phyloP scores from a whole-genome alignment of 345 rosid genomes.

The Brassica nigra region DNA sequence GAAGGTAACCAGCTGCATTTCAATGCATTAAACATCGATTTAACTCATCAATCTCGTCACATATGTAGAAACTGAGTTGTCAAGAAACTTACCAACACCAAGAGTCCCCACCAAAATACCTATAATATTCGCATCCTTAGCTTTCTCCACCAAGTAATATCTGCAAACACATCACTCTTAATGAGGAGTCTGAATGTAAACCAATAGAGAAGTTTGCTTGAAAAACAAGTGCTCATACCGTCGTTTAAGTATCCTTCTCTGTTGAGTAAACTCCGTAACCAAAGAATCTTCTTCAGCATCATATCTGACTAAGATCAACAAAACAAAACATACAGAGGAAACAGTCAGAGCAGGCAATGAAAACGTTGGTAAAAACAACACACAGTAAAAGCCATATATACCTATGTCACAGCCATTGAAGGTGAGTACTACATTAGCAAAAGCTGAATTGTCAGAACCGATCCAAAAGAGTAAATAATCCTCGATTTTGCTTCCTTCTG shows the following conservation, averaged over 20 bases:
- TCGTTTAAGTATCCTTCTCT: constrained; percentile 75
- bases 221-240: constrained; percentile 52
- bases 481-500: constrained; percentile 64
- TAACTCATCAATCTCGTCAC: constrained; percentile 4
- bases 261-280: constrained; percentile 76
- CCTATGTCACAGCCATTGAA: constrained; percentile 88
- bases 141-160: constrained; percentile 93
- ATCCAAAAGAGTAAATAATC: constrained; percentile 76
- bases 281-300: constrained; percentile 64
- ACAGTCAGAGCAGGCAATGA: not conserved
- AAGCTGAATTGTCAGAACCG: constrained; percentile 78
- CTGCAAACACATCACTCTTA: constrained; percentile 47
- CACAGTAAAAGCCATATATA: constrained; percentile 31
- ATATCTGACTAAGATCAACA: constrained; percentile 76
- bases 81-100: constrained; percentile 75
- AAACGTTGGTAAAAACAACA: not conserved
- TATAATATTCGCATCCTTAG: constrained; percentile 89
- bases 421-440: constrained; percentile 74
- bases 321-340: constrained; percentile 32
- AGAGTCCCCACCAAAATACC: constrained; percentile 97
- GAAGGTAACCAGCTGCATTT: constrained; percentile 85
- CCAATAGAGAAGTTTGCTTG: not conserved
- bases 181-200: not conserved
- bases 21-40: constrained; percentile 21
- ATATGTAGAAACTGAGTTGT: constrained; percentile 4